phyloP scores from a whole-genome alignment of 2,329 filamentous ascomycete genomes.

The Colletotrichum gloeosporioides region DNA sequence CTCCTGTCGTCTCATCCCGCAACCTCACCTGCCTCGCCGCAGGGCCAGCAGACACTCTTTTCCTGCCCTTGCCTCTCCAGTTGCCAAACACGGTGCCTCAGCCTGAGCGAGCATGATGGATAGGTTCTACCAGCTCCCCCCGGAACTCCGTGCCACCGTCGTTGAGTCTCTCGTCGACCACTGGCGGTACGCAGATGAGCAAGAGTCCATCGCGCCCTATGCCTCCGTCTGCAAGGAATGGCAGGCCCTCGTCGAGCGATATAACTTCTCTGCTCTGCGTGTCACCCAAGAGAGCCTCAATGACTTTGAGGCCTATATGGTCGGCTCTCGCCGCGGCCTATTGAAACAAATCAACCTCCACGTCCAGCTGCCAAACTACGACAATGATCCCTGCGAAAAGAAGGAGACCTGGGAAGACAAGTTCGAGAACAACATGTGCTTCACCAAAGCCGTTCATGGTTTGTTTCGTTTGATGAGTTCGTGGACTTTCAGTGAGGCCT shows the following conservation, averaged over 20 bases:
- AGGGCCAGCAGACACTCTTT: not conserved
- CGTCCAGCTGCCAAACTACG: slow-evolving; percentile 28
- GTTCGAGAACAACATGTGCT: slow-evolving; percentile 29
- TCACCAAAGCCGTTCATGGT: slow-evolving; percentile 26
- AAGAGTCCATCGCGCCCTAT: slow-evolving; percentile 22
- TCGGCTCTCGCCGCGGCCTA: slow-evolving; percentile 22
- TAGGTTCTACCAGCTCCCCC: slow-evolving; percentile 10
- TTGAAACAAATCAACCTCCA: slow-evolving; percentile 26
- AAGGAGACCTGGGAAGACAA: slow-evolving; percentile 29
- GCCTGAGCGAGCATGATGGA: slow-evolving; percentile 8
- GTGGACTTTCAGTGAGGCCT: slow-evolving; percentile 23
- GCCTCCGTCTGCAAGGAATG: slow-evolving; percentile 31
- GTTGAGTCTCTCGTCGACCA: slow-evolving; percentile 19
- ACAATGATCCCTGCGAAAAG: slow-evolving; percentile 22
- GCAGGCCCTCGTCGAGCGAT: slow-evolving; percentile 28
- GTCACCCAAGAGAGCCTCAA: slow-evolving; percentile 21
- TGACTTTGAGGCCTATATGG: slow-evolving; percentile 26
- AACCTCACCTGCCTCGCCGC: slow-evolving; percentile 7
- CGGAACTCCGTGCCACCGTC: slow-evolving; percentile 21
- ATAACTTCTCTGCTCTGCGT: slow-evolving; percentile 26
- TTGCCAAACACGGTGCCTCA: slow-evolving; percentile 5
- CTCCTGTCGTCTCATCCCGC: slow-evolving; percentile 19
- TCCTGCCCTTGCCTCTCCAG: not conserved
- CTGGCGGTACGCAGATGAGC: slow-evolving; percentile 22
- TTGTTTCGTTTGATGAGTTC: slow-evolving; percentile 26